Percentiles rank a stretch among this genome's conserved stretches.
phyloP scores from a whole-genome alignment of 176 grass and related monocot species.

The Chloris gayana region DNA sequence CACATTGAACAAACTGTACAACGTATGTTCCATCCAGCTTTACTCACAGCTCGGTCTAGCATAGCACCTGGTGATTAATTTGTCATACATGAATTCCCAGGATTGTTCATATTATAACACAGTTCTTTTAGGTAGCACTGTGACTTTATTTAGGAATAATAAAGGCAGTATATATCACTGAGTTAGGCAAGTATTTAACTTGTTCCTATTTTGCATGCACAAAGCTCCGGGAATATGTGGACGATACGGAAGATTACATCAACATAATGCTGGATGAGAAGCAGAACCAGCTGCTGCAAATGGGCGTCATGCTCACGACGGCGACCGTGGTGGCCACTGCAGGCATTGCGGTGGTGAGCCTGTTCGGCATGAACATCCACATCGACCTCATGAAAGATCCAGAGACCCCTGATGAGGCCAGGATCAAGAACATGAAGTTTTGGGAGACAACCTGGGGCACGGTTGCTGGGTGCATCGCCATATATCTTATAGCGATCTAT shows the following conservation, averaged over 20 bases:
- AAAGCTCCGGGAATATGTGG: slow-evolving; percentile 84
- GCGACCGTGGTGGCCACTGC: slow-evolving; percentile 74
- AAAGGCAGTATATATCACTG: background rate
- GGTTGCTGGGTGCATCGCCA: slow-evolving; percentile 56
- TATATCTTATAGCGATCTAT: slow-evolving; percentile 72
- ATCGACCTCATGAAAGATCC: slow-evolving; percentile 55
- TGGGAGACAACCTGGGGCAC: slow-evolving; percentile 78
- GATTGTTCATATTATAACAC: background rate
- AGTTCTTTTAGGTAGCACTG: background rate
- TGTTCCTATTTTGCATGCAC: slow-evolving; percentile 18
- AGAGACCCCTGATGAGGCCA: slow-evolving; percentile 43
- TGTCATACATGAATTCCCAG: background rate
- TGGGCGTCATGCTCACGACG: slow-evolving; percentile 74
- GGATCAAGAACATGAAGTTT: slow-evolving; percentile 56
- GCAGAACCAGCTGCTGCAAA: slow-evolving; percentile 88
- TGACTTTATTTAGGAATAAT: background rate
- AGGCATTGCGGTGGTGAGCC: slow-evolving; percentile 63
- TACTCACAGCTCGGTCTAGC: background rate
- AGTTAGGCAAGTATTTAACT: background rate
- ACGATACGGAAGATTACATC: slow-evolving; percentile 82
- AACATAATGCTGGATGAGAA: slow-evolving; percentile 91
- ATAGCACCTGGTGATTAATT: background rate
- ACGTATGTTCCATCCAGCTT: slow-evolving; percentile 40
- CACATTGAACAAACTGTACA: slow-evolving; percentile 58
- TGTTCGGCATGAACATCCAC: slow-evolving; percentile 89